Conservation (phyloP, 2,329 filamentous ascomycete genomes). For the Chaetomiaceae sp. region DNA sequence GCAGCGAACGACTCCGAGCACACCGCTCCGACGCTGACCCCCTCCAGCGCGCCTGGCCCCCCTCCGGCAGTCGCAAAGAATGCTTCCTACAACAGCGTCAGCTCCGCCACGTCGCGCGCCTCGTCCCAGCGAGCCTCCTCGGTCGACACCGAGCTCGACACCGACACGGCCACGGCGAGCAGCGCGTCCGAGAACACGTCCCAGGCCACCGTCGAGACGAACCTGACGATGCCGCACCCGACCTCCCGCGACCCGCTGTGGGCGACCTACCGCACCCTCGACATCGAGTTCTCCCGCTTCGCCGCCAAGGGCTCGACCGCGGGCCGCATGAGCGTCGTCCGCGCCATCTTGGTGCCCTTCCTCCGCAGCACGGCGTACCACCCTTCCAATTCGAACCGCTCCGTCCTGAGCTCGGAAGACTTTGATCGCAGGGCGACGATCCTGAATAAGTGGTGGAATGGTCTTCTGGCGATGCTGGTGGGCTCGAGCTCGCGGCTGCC, state of each 20-base stretch:
- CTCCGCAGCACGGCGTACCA: conserved; percentile 66
- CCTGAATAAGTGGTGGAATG: conserved; percentile 87
- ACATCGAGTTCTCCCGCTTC: conserved; percentile 53
- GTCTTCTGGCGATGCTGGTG: conserved; percentile 75
- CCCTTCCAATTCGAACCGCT: conserved; percentile 53
- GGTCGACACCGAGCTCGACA: conserved; percentile 21
- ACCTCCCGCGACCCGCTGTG: conserved; percentile 49
- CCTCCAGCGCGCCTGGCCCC: conserved; percentile 35
- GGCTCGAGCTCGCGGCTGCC: conserved; percentile 42
- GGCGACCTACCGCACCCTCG: conserved; percentile 51
- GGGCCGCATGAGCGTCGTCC: conserved; percentile 67
- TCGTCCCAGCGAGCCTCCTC: conserved; percentile 28
- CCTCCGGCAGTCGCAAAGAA: conserved; percentile 11
- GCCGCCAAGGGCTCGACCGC: conserved; percentile 60
- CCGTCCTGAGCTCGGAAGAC: conserved; percentile 66
- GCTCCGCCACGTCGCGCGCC: conserved; percentile 19
- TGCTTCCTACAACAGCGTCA: conserved; percentile 20
- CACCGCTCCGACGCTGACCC: conserved; percentile 39
- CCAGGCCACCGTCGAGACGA: conserved; percentile 42
- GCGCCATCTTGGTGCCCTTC: conserved; percentile 70
- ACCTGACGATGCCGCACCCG: conserved; percentile 40
- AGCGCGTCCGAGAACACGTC: conserved; percentile 31
- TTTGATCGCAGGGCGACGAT: conserved; percentile 75
- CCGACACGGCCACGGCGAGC: conserved; percentile 26
- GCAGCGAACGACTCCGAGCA: conserved; percentile 25